Evolutionary conservation across 495 filamentous ascomycete species (phyloP), one percentile per base, ranked within the genome.

Genomic region (Aspergillus homomorphus): DNA sequence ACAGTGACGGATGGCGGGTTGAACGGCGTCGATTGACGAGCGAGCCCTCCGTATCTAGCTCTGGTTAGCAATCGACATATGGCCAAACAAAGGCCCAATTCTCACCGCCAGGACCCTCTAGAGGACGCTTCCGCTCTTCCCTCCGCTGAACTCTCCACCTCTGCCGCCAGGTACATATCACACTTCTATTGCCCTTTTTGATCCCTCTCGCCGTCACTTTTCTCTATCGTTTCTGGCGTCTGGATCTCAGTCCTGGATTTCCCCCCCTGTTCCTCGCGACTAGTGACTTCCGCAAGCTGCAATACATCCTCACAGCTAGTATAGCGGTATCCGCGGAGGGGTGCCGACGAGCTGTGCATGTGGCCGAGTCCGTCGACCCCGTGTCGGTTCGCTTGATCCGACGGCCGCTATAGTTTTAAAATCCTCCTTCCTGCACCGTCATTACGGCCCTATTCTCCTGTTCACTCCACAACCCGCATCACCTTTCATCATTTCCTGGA

Each of bases 1-100:
- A 64, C 62, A 70, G 67, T 57, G 69, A 69, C 75, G 74, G 64
- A 80, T 82, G 79, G 79, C 78, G 74, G 75, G 70, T 71, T 77
- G 68, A 74, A 65, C 71, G 70, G 74, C 68, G 67, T 68, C 60
- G 54, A 70, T 44, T 60, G 61, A 66, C 66, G 62, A 72, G 61
- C 65, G 66, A 66, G 58, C 66, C 63, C 58, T 69, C 69, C 58
- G 57, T 62, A 70, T 66, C 64, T 41, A 72, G 63, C 66, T 67
- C 61, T 65, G 64, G 58, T 65, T 66, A 77, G 61, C 71, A 64
- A 69, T 68, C 70, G 73, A 77, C 77, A 74, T 79, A 79, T 79
- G 77, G 77, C 77, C 74, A 79, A 74, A 62, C 74, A 73, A 76
- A 76, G 73, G 72, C 71, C 74, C 66, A 71, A 67, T 66, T 60